Percentiles rank a stretch among this genome's conserved stretches.
Evolutionary conservation across 257 asterid species (phyloP).

Genomic region (Fraxinus pennsylvanica): DNA sequence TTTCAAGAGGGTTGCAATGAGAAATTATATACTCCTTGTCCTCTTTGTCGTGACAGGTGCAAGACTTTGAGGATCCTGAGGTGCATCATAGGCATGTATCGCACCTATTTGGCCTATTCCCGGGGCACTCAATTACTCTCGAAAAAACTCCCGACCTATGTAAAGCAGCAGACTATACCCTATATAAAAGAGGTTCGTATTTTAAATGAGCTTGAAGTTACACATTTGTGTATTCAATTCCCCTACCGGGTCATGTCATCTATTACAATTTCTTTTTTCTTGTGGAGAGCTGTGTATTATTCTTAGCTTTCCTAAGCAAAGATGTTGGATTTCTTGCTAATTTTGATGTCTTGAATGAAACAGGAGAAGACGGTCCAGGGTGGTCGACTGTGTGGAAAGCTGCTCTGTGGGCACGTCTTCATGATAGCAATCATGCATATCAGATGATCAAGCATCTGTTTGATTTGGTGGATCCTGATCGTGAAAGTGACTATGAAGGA

Average conservation of each 20-base stretch:
- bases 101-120: conserved; percentile 75
- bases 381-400: conserved; percentile 85
- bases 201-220: not conserved
- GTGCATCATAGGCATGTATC: conserved; percentile 76
- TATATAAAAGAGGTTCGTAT: conserved; percentile 60
- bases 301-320: not conserved
- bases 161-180: conserved; percentile 61
- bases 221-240: not conserved
- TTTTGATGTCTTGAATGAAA: conserved; percentile 17
- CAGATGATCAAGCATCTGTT: conserved; percentile 70
- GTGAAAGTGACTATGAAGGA: conserved; percentile 51
- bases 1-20: not conserved
- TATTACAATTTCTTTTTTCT: not conserved
- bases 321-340: not conserved
- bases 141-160: conserved; percentile 60
- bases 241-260: not conserved
- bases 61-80: conserved; percentile 69
- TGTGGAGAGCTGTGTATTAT: not conserved
- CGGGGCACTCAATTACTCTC: conserved; percentile 60
- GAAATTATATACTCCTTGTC: not conserved
- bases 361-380: conserved; percentile 86
- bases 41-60: conserved; percentile 44
- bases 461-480: conserved; percentile 59
- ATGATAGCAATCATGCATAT: conserved; percentile 58
- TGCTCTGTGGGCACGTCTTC: conserved; percentile 73